Evolutionary conservation across 148 eudicot genomes (phyloP).

Genomic region (Rhododendron molle): DNA sequence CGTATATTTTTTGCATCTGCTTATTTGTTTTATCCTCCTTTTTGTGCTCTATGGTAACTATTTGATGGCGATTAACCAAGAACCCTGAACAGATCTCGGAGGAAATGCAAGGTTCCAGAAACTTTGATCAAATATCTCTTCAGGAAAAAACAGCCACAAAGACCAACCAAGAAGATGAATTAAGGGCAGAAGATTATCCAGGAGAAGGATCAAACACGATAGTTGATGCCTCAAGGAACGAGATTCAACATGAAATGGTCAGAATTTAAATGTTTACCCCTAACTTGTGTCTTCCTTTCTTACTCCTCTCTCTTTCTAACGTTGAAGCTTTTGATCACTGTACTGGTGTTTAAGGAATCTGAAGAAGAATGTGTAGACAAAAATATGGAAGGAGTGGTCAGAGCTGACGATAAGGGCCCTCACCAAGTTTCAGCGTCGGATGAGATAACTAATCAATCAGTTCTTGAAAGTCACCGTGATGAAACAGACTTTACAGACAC

Average conservation of each 20-base stretch:
- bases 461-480: conserved; percentile 1
- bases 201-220: background rate
- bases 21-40: background rate
- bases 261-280: background rate
- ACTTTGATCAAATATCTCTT: background rate
- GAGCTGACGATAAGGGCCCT: conserved; percentile 3
- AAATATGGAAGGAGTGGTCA: conserved; percentile 2
- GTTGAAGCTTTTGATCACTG: background rate
- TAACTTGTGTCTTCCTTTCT: background rate
- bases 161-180: conserved; percentile 6
- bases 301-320: background rate
- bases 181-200: conserved; percentile 1
- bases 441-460: background rate
- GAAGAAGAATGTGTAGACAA: background rate
- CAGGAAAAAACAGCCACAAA: background rate
- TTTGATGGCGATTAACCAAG: background rate
- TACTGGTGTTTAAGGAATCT: conserved; percentile 13
- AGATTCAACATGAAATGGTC: conserved; percentile 7
- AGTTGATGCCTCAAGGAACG: background rate
- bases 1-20: background rate
- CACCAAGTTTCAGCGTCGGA: conserved; percentile 7
- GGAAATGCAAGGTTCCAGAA: conserved; percentile 14
- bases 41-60: background rate
- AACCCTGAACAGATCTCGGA: conserved; percentile 12
- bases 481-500: background rate